phyloP scores from a whole-genome alignment of 2,329 filamentous ascomycete genomes.

The Graphilbum sp. region DNA sequence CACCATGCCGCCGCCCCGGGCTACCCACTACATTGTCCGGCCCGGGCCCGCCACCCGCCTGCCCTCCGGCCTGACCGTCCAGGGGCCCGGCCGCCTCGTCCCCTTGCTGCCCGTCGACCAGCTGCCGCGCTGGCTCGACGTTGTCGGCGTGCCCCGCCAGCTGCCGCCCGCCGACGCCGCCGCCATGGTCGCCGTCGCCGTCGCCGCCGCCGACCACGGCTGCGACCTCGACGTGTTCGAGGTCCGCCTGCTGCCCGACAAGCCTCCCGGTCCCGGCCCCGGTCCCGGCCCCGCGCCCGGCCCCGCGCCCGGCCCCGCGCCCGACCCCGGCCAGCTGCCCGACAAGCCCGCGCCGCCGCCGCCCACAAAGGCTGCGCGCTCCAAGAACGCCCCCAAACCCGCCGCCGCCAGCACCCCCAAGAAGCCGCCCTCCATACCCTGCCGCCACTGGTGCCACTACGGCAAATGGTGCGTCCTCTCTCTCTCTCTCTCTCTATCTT shows the following conservation, averaged over 20 bases:
- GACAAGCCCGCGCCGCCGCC: no score
- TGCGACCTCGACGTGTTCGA: no score
- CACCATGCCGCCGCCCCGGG: conserved; percentile 12
- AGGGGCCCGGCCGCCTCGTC: conserved; percentile 21
- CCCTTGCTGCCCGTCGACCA: conserved; percentile 38
- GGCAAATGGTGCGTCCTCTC: conserved; percentile 19
- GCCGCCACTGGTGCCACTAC: conserved; percentile 31
- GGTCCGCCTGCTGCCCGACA: background rate
- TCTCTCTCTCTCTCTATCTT: background rate
- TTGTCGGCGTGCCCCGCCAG: conserved; percentile 26
- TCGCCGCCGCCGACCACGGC: no score
- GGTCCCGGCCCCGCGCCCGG: no score
- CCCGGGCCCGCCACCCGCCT: conserved; percentile 17
- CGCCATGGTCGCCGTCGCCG: conserved; percentile 20
- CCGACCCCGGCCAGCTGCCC: background rate
- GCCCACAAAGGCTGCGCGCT: background rate
- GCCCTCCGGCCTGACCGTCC: conserved; percentile 11
- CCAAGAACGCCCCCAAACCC: no score
- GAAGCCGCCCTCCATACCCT: conserved; percentile 13
- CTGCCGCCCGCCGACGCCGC: conserved; percentile 20
- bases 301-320: no score
- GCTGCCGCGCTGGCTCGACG: conserved; percentile 28
- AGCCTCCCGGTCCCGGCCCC: no score
- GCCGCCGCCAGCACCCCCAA: background rate
- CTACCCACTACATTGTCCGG: conserved; percentile 27